Evolutionary conservation across 2,329 filamentous ascomycete genomes (phyloP).

Genomic region (Exserohilum turcica): DNA sequence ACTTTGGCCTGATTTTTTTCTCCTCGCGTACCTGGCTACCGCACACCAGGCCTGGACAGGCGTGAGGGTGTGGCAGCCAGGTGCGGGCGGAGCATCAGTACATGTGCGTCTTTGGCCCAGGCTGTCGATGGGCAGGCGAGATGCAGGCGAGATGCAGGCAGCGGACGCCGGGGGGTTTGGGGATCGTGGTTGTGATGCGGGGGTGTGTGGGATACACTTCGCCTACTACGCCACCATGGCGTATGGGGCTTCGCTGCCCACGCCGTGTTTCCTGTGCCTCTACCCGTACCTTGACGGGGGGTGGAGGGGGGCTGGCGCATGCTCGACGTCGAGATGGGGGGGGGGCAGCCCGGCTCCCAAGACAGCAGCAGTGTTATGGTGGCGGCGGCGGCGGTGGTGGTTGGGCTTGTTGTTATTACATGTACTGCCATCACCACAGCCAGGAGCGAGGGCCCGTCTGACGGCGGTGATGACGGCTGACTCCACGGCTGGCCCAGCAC

Average conservation of each 20-base stretch:
- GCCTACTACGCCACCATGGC: background rate
- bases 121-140: too few relatives aligned
- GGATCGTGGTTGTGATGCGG: background rate
- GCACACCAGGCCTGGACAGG: too few relatives aligned
- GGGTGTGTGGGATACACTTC: background rate
- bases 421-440: too few relatives aligned
- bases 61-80: background rate
- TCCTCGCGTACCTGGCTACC: background rate
- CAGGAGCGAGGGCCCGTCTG: too few relatives aligned
- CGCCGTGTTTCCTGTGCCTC: background rate
- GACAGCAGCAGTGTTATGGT: too few relatives aligned
- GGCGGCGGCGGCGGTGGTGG: too few relatives aligned
- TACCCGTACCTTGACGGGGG: too few relatives aligned
- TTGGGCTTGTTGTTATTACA: too few relatives aligned
- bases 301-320: background rate
- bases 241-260: background rate
- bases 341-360: too few relatives aligned
- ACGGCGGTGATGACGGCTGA: too few relatives aligned
- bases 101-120: too few relatives aligned
- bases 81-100: background rate
- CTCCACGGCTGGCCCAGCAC: too few relatives aligned
- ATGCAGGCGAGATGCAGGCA: background rate
- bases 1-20: background rate
- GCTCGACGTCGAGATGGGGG: background rate
- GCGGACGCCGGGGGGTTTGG: background rate